These are phyloP conservation scores for Agroathelia rolfsii DNA, from an alignment of 1,284 basidiomycete species.

Conservation along the genomic window DNA sequence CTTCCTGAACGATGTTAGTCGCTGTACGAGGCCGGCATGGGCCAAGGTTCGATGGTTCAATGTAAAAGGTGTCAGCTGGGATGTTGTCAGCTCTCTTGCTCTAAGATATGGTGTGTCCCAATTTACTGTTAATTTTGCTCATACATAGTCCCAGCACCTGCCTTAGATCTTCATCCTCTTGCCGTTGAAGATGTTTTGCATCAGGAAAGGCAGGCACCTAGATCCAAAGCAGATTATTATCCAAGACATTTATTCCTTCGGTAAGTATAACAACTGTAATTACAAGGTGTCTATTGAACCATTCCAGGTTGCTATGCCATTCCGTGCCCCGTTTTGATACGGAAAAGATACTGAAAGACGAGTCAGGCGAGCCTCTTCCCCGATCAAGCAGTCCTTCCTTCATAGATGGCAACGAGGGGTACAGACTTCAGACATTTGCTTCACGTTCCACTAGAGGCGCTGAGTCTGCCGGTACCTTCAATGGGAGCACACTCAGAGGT, in stretches of 20 bases:
- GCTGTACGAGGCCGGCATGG: constrained; percentile 38
- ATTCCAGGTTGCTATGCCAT: too few relatives aligned
- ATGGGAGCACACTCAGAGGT: too few relatives aligned
- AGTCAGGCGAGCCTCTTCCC: too few relatives aligned
- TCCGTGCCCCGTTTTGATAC: too few relatives aligned
- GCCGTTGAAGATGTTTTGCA: constrained; percentile 62
- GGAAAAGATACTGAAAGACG: too few relatives aligned
- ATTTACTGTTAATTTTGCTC: constrained; percentile 1
- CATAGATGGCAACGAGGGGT: too few relatives aligned
- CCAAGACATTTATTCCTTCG: constrained; percentile 56
- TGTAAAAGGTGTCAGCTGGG: constrained; percentile 61
- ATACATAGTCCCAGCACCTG: constrained; percentile 4
- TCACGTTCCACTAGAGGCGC: too few relatives aligned
- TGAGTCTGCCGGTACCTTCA: too few relatives aligned
- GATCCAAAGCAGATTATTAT: constrained; percentile 66
- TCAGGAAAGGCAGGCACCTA: constrained; percentile 36
- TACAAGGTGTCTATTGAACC: too few relatives aligned
- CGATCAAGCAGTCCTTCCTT: too few relatives aligned
- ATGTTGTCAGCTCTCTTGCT: constrained; percentile 55
- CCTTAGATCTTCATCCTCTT: constrained; percentile 54
- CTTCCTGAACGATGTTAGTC: constrained; percentile 32
- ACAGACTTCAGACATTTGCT: too few relatives aligned
- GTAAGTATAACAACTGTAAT: too few relatives aligned
- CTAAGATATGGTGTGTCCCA: constrained; percentile 43
- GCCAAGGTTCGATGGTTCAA: constrained; percentile 65